Conservation (phyloP, 2,329 filamentous ascomycete genomes). For the Pezicula neosporulosa region DNA sequence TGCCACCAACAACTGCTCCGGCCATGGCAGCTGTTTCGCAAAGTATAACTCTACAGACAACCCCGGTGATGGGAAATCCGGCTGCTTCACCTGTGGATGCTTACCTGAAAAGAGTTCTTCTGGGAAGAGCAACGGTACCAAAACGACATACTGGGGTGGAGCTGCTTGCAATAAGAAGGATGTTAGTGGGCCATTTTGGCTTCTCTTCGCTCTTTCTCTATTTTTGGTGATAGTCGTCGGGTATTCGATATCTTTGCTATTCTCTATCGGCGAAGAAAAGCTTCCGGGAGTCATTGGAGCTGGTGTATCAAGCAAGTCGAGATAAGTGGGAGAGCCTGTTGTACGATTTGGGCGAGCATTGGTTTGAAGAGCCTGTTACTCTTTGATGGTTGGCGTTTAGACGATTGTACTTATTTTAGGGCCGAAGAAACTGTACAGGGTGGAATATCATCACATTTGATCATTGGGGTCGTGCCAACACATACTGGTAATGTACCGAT, state of each 20-base stretch:
- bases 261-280: constrained; percentile 79
- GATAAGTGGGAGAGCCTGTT: constrained; percentile 17
- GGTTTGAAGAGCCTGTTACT: constrained; percentile 3
- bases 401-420: constrained; percentile 20
- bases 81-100: constrained; percentile 81
- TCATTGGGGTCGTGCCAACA: too few relatives aligned
- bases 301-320: constrained; percentile 71
- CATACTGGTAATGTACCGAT: too few relatives aligned
- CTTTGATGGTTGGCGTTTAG: constrained; percentile 18
- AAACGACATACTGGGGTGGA: constrained; percentile 76
- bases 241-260: constrained; percentile 74
- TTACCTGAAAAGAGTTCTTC: constrained; percentile 48
- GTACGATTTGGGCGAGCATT: constrained; percentile 17
- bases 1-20: constrained; percentile 74
- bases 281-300: constrained; percentile 95
- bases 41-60: constrained; percentile 48
- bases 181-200: constrained; percentile 82
- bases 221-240: constrained; percentile 64
- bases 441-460: too few relatives aligned
- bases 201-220: constrained; percentile 74
- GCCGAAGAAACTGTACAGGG: constrained; percentile 15
- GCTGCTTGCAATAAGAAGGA: constrained; percentile 88
- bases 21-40: constrained; percentile 73
- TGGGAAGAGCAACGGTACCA: constrained; percentile 42
- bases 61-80: constrained; percentile 36